Percentiles rank a stretch among this genome's conserved stretches.
Evolutionary conservation across 192 early-diverging fungal species (phyloP).

Genomic region (Dispira parvispora): DNA sequence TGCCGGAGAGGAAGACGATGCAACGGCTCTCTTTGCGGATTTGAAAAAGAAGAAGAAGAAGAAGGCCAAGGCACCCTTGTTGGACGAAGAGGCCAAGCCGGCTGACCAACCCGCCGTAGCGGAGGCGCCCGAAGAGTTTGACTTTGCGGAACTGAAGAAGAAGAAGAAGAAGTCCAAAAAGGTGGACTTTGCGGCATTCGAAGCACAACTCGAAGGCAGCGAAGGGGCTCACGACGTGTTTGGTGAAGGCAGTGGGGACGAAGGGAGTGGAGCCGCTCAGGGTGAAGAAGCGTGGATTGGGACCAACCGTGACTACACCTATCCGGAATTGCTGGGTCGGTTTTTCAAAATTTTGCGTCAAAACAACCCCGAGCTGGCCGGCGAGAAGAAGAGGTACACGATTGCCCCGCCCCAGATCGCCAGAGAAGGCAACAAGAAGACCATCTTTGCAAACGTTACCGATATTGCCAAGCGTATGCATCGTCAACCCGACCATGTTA

Average conservation of each 20-base stretch:
- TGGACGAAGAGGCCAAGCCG: conserved; percentile 21
- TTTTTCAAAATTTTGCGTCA: conserved; percentile 80
- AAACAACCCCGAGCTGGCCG: conserved; percentile 85
- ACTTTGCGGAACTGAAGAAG: conserved; percentile 37
- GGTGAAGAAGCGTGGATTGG: conserved; percentile 71
- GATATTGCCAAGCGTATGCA: conserved; percentile 94
- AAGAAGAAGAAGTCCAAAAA: conserved; percentile 35
- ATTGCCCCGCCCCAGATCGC: conserved; percentile 82
- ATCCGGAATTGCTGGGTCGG: conserved; percentile 74
- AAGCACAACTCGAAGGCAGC: conserved; percentile 45
- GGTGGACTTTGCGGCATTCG: conserved; percentile 67
- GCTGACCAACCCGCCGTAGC: conserved; percentile 13
- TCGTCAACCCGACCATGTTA: conserved; percentile 89
- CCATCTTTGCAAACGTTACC: conserved; percentile 86
- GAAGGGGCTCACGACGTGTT: conserved; percentile 37
- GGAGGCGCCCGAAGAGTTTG: conserved; percentile 18
- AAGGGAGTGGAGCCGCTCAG: conserved; percentile 20
- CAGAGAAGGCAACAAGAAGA: conserved; percentile 91
- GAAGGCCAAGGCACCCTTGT: conserved; percentile 24
- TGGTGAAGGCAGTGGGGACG: conserved; percentile 27
- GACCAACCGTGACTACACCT: conserved; percentile 85
- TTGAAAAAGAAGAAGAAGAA: conserved; percentile 32
- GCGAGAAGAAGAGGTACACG: conserved; percentile 87
- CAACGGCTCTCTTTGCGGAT: conserved; percentile 6
- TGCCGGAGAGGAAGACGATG: background rate